Percentiles rank a stretch among this genome's conserved stretches.
phyloP scores from a whole-genome alignment of 441 rosid species.

The Syzygium syzygioides region DNA sequence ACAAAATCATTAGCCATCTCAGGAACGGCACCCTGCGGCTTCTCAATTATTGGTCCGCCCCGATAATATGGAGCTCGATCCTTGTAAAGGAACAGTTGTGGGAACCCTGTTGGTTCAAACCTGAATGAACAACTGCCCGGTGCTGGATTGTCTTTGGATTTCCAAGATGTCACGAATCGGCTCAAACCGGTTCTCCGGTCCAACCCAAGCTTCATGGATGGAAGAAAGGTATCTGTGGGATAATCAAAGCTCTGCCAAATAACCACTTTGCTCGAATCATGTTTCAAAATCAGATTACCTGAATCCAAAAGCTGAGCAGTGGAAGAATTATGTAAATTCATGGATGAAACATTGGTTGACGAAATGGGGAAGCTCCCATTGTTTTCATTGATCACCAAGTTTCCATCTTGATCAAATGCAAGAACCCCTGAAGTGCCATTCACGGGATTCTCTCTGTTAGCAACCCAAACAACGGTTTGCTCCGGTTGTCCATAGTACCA shows the following conservation, averaged over 20 bases:
- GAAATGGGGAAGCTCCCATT: constrained; percentile 35
- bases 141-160: constrained; percentile 47
- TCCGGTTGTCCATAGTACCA: not conserved
- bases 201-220: constrained; percentile 48
- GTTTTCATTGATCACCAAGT: not conserved
- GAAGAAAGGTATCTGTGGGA: constrained; percentile 45
- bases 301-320: constrained; percentile 44
- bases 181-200: constrained; percentile 21
- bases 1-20: constrained; percentile 25
- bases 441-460: not conserved
- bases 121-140: constrained; percentile 27
- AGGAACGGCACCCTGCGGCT: constrained; percentile 45
- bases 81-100: constrained; percentile 43
- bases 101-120: constrained; percentile 40
- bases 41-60: constrained; percentile 62
- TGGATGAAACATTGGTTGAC: constrained; percentile 41
- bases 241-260: constrained; percentile 66
- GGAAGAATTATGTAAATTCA: not conserved
- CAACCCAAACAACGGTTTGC: not conserved
- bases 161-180: constrained; percentile 45
- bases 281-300: constrained; percentile 47
- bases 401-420: not conserved
- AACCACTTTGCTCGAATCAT: constrained; percentile 8
- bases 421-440: not conserved
- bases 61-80: constrained; percentile 36